phyloP scores from a whole-genome alignment of 2,329 filamentous ascomycete species.

The Dactylellina cionopaga region DNA sequence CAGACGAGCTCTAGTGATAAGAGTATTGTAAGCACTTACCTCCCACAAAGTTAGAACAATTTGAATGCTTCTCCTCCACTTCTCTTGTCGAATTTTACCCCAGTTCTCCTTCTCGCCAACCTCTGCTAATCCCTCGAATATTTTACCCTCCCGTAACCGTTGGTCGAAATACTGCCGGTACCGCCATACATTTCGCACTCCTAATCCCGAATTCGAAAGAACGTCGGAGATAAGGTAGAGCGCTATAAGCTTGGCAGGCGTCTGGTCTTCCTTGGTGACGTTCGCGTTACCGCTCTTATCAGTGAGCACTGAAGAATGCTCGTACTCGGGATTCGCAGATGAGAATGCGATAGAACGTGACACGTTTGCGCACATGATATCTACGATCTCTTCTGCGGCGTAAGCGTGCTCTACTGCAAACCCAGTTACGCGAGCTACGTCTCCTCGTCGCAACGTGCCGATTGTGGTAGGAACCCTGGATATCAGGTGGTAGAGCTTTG shows the following conservation, averaged over 20 bases:
- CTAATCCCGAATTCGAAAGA: conserved; percentile 79
- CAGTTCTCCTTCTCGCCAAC: conserved; percentile 77
- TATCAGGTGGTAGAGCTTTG: conserved; percentile 85
- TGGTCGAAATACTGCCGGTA: conserved; percentile 83
- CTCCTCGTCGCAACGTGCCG: conserved; percentile 79
- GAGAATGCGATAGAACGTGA: conserved; percentile 78
- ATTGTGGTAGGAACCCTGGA: conserved; percentile 80
- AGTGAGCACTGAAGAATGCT: conserved; percentile 22
- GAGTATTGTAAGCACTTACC: conserved; percentile 55
- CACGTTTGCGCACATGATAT: conserved; percentile 85
- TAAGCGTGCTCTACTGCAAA: conserved; percentile 93
- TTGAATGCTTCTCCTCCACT: conserved; percentile 81
- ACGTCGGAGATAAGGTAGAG: conserved; percentile 85
- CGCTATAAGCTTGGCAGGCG: conserved; percentile 78
- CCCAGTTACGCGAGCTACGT: conserved; percentile 83
- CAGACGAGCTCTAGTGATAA: not conserved
- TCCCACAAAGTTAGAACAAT: conserved; percentile 76
- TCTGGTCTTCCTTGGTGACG: conserved; percentile 70
- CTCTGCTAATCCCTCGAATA: conserved; percentile 79
- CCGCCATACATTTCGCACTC: conserved; percentile 84
- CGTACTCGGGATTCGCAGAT: conserved; percentile 58
- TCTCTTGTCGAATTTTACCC: conserved; percentile 83
- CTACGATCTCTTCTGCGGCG: conserved; percentile 84
- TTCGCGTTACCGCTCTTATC: conserved; percentile 61
- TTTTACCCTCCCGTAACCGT: conserved; percentile 72